These are phyloP conservation scores for Ploettnerulaceae sp. DNA, from an alignment of 2,329 filamentous ascomycete species.

Conservation along the genomic window DNA sequence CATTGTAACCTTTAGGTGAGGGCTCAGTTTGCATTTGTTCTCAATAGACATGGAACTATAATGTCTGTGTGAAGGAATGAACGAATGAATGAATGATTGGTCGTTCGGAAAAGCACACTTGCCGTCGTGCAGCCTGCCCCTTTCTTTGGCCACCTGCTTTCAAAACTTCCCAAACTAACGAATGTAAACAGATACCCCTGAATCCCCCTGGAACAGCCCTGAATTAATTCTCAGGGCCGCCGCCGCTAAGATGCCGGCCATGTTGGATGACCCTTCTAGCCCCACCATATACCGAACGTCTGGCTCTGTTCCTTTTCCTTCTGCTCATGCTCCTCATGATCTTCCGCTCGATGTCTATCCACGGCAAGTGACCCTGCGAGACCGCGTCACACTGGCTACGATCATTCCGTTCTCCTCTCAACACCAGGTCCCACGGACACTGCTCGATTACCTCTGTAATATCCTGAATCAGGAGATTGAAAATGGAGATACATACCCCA, in stretches of 20 bases:
- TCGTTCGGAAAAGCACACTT: too few relatives aligned
- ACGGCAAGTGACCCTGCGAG: slow-evolving; percentile 59
- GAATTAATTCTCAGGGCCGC: not conserved
- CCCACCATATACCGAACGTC: slow-evolving; percentile 51
- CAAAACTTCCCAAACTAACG: not conserved
- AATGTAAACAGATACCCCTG: slow-evolving; percentile 9
- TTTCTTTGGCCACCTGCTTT: not conserved
- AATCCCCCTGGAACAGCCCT: slow-evolving; percentile 1
- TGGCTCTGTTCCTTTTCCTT: slow-evolving; percentile 47
- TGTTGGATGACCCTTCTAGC: slow-evolving; percentile 55
- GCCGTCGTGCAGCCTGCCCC: too few relatives aligned
- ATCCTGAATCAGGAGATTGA: slow-evolving; percentile 69
- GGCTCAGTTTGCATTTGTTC: not conserved
- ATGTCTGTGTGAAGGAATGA: not conserved
- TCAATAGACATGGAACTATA: not conserved
- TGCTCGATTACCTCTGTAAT: slow-evolving; percentile 60
- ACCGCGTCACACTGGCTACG: slow-evolving; percentile 62
- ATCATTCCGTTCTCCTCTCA: slow-evolving; percentile 62
- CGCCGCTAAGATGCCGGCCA: slow-evolving; percentile 48
- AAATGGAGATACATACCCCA: slow-evolving; percentile 68
- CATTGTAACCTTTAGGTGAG: not conserved
- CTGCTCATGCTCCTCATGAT: slow-evolving; percentile 43
- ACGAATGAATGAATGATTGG: too few relatives aligned
- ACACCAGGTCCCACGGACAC: slow-evolving; percentile 54
- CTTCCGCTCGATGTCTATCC: slow-evolving; percentile 45